Percentiles rank a stretch among this genome's conserved stretches.
These are phyloP conservation scores for Penicillium aurantiogriseum DNA, from an alignment of 2,329 filamentous ascomycete species.

Conservation along the genomic window DNA sequence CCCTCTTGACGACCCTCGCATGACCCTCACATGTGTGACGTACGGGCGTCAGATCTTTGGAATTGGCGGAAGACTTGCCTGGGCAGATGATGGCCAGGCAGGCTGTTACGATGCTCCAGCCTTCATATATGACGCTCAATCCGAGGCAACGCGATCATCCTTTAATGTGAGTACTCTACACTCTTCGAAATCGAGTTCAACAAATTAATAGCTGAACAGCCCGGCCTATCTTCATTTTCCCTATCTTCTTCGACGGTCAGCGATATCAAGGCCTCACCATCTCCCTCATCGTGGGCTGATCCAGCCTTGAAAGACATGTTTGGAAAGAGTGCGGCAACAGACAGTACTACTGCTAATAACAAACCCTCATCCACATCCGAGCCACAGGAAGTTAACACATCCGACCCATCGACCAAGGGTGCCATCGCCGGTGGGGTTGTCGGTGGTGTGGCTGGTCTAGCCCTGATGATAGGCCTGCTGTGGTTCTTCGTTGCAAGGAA, in stretches of 20 bases:
- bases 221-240: constrained; percentile 6
- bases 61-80: constrained; percentile 14
- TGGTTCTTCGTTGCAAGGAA: not conserved
- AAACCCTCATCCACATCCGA: not conserved
- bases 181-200: too few species aligned
- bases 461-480: constrained; percentile 2
- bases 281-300: not conserved
- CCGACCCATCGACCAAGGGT: not conserved
- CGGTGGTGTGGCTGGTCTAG: constrained; percentile 13
- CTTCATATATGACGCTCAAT: constrained; percentile 17
- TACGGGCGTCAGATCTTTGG: constrained; percentile 17
- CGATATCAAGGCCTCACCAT: constrained; percentile 10
- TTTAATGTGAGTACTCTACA: constrained; percentile 9
- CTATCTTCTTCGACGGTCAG: constrained; percentile 4
- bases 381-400: not conserved
- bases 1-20: constrained; percentile 9
- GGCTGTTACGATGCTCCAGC: constrained; percentile 14
- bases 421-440: constrained; percentile 14
- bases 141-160: constrained; percentile 1
- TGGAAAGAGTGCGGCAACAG: not conserved
- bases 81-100: constrained; percentile 3
- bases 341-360: not conserved
- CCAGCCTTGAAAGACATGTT: not conserved
- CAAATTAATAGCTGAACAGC: not conserved
- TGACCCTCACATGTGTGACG: constrained; percentile 12